A percentile compares a stretch with the other conserved stretches of the same genome.
phyloP scores from a whole-genome alignment of 192 early-diverging fungal genomes.

The Coemansia brasiliensis region DNA sequence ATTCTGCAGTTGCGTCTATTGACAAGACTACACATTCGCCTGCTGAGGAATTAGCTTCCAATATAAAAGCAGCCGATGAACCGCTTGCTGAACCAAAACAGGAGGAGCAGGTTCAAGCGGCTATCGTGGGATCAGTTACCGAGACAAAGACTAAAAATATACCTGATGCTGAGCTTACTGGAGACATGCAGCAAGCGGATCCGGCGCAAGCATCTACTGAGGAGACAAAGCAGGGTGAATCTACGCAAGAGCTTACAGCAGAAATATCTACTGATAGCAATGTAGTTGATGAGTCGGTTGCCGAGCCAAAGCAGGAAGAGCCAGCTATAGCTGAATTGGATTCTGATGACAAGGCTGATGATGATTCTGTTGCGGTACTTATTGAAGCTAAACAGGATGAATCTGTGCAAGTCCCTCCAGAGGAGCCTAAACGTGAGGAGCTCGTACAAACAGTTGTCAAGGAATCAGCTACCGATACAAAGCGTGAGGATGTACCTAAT shows the following conservation, averaged over 20 bases:
- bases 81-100: not conserved
- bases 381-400: too few species aligned
- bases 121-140: too few species aligned
- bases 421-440: too few species aligned
- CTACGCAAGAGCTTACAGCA: not conserved
- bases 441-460: too few species aligned
- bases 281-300: not conserved
- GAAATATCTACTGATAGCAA: not conserved
- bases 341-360: not conserved
- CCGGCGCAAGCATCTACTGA: conserved; percentile 1
- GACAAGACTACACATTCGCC: not conserved
- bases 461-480: not conserved
- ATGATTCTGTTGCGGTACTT: not conserved
- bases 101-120: too few species aligned
- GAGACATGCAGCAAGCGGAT: too few species aligned
- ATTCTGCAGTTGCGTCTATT: too few species aligned
- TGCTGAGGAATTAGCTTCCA: not conserved
- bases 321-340: not conserved
- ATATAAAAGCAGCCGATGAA: not conserved
- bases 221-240: not conserved
- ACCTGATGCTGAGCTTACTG: not conserved
- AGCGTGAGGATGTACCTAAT: not conserved
- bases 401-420: too few species aligned
- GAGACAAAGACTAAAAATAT: too few species aligned
- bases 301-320: not conserved